A percentile compares a stretch with the other conserved stretches of the same genome.
Evolutionary conservation across 331 rosid genomes (phyloP).

Genomic region (Quercus tomentella): DNA sequence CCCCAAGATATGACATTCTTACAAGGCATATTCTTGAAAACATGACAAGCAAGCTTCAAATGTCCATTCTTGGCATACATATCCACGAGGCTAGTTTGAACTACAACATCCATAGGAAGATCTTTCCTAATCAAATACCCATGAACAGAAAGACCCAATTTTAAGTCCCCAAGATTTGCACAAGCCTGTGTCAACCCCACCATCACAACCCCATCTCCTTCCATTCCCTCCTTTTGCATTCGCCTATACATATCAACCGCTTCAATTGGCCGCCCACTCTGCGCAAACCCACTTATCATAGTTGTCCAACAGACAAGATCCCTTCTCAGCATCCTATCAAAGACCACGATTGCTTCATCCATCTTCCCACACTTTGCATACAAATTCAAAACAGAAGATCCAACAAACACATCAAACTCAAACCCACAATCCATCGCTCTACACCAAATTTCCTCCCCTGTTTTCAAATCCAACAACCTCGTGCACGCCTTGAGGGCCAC

Average conservation of each 20-base stretch:
- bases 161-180: conserved; percentile 27
- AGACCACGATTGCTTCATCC: conserved; percentile 27
- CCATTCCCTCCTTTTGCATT: conserved; percentile 34
- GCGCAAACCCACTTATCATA: conserved; percentile 36
- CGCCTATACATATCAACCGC: conserved; percentile 29
- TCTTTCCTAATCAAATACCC: conserved; percentile 33
- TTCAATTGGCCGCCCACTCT: conserved; percentile 32
- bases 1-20: conserved; percentile 40
- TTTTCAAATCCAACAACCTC: conserved; percentile 21
- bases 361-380: conserved; percentile 38
- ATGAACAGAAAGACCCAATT: conserved; percentile 28
- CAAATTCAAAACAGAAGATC: conserved; percentile 37
- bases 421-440: conserved; percentile 30
- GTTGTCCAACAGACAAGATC: conserved; percentile 54
- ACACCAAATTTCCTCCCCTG: conserved; percentile 42
- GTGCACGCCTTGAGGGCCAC: conserved; percentile 38
- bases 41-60: conserved; percentile 24
- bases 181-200: conserved; percentile 47
- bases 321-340: conserved; percentile 30
- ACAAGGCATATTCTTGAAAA: conserved; percentile 31
- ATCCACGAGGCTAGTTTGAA: conserved; percentile 43
- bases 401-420: conserved; percentile 36
- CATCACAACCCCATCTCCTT: conserved; percentile 36
- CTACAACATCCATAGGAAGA: conserved; percentile 23
- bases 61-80: conserved; percentile 37